Base-by-base conservation (phyloP, 768 basidiomycete genomes). In the Rhizopogon vesiculosus region DNA sequence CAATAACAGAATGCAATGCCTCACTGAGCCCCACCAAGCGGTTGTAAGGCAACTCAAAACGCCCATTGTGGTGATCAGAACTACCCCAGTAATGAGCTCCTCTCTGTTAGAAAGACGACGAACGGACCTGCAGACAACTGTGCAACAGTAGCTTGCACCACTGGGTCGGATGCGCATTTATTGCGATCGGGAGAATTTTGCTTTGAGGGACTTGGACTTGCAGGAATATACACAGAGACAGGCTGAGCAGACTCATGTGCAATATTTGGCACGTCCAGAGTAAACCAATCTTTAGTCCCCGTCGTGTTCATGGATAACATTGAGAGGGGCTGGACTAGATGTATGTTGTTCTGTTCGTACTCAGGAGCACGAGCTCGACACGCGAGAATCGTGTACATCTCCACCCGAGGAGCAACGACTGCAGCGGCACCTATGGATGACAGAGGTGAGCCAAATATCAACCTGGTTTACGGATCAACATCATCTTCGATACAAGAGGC, bases 21-120 rank as follows among this genome's bases (percentile, higher is more conserved):
- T 68, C 69, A 89, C 87, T 52, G 86, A 78, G 54, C 89, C 87
- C 93, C 93, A 96, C 82, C 85, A 94, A 2, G 82, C 90, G 12
- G 87, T 85, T 3, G 91, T 93, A 35, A 94, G 64, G 58, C 89
- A 89, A 33, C 83, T 79, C 35, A 96, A 72, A 50, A 91, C 68
- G 8, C 93, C 93, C 73, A 82, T 83, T 8, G 78, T 74, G 3
- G 85, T 75, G 0, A 22, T 33, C 19, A 40, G 29, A 12, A 53
- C 42, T 44, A 51, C 13, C 31, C 16, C 9, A 4, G 42, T 22
- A 45, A 50, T 45, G 43, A 53, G 52, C 16, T 7, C 12, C 8
- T 25, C 13, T 45, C 25, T 8, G 52, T 10, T 33, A 38, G 13
- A 35, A 53, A 22, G 45, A 33, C 8, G 13, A 33, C n/a, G 5